Conservation (phyloP, 805 yeast species). For the Schwanniomyces occidentalis region DNA sequence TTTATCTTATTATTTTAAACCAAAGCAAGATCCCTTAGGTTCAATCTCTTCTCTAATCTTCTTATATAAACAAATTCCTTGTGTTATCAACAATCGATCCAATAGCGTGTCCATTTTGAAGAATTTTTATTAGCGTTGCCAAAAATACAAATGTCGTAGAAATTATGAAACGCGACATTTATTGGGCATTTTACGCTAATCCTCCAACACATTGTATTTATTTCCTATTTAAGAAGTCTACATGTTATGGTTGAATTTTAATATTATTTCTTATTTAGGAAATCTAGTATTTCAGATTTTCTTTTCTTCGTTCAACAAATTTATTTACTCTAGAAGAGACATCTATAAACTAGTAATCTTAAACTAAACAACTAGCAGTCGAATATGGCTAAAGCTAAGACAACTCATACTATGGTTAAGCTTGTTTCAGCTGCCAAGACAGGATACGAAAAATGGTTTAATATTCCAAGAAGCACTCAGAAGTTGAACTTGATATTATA, state of each 20-base stretch:
- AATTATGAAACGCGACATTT: no score
- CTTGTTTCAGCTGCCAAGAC: slow-evolving; percentile 88
- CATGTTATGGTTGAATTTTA: no score
- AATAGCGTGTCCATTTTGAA: slow-evolving; percentile 3
- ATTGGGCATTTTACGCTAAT: no score
- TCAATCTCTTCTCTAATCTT: no score
- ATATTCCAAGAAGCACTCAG: slow-evolving; percentile 80
- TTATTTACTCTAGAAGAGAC: neutral
- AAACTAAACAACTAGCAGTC: neutral
- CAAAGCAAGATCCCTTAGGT: no score
- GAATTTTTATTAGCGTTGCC: neutral
- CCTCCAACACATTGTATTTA: no score
- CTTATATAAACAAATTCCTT: no score
- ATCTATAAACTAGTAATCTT: neutral
- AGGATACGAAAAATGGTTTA: slow-evolving; percentile 79
- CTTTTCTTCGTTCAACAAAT: slow-evolving; percentile 4
- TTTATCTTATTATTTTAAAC: neutral
- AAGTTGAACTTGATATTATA: slow-evolving; percentile 79
- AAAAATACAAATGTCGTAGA: no score
- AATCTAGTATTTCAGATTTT: slow-evolving; percentile 7
- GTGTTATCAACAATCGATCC: no score
- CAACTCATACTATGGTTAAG: slow-evolving; percentile 80
- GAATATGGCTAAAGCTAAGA: slow-evolving; percentile 55
- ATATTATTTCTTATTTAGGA: slow-evolving; percentile 5
- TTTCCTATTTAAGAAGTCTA: no score